Evolutionary conservation across 139 green algal genomes (phyloP).

Genomic region (Haematococcus lacustris): DNA sequence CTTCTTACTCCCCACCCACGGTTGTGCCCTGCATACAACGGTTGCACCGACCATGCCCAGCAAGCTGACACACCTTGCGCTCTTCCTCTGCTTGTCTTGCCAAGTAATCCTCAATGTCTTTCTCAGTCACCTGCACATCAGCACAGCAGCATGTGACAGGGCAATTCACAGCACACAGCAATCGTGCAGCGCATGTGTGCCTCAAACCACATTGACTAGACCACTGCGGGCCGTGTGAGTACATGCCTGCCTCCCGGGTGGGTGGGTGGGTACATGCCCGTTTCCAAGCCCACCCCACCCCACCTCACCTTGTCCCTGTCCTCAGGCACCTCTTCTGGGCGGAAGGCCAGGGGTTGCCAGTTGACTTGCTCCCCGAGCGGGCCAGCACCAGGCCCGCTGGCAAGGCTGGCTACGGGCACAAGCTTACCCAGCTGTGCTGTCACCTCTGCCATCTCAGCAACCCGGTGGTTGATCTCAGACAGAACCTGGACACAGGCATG

Average conservation of each 20-base stretch:
- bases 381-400: not conserved
- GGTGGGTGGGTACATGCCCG: no score
- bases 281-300: no score
- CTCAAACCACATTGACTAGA: no score
- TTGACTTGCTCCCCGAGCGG: no score
- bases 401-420: not conserved
- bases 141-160: not conserved
- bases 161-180: no score
- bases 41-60: no score
- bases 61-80: constrained; percentile 23
- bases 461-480: constrained; percentile 1
- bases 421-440: constrained; percentile 16
- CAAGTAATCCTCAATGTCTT: constrained; percentile 28
- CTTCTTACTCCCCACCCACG: no score
- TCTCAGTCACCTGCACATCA: constrained; percentile 18
- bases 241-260: no score
- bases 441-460: constrained; percentile 13
- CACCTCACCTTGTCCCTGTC: constrained; percentile 27
- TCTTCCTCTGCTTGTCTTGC: constrained; percentile 23
- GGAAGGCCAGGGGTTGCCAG: constrained; percentile 3
- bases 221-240: no score
- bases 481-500: constrained; percentile 3
- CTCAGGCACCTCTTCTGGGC: constrained; percentile 40
- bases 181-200: no score
- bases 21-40: no score